Base-by-base conservation (phyloP, 371 early-diverging fungal species). In the Neoconidiobolus thromboides region DNA sequence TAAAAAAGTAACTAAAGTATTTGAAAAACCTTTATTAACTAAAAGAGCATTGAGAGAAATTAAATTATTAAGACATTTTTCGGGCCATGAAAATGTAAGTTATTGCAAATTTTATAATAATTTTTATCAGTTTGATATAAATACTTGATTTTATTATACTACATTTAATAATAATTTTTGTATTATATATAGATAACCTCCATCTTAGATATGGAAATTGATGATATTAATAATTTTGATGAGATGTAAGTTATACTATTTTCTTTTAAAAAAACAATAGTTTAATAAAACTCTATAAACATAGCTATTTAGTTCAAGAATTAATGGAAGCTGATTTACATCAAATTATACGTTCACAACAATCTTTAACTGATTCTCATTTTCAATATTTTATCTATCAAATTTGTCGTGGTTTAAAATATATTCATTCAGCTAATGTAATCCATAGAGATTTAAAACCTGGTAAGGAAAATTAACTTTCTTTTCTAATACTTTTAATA, bases 241-340 rank as follows among this genome's bases (percentile, higher is more conserved):
- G 93, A 93, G 70, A 80, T 93, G 83, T 89, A 82, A 65, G 64
- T 50, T 40, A 47, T 43, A 43, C 1, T 36, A 12, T 9, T 52
- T 12, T 60, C 3, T 7, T 60, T 49, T 52, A 51, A 51, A 6
- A 6, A 51, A 15, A 51, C 15, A 51, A 26, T 12, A 54, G 2
- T 46, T 26, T 47, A 15, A 37, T 37, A 38, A 37, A 2, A 14
- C 9, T 14, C n/a, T 3, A 48, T 55, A 38, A n/a, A 37, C 39
- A 49, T 63, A 82, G 83, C 58, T 83, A 89, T 64, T 71, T 91
- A 62, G 82, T 87, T 15, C 86, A 93, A 71, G 93, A 90, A 69
- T 72, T 98, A 54, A 98, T 98, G 98, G 98, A 98, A 68, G 96
- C 98, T 46, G 97, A 96, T 71, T 77, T 98, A 60, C 96, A 96